Percentiles rank a stretch among this genome's conserved stretches.
Evolutionary conservation across 139 green algal genomes (phyloP).

Genomic region (Auxenochlorella pyrenoidosa): DNA sequence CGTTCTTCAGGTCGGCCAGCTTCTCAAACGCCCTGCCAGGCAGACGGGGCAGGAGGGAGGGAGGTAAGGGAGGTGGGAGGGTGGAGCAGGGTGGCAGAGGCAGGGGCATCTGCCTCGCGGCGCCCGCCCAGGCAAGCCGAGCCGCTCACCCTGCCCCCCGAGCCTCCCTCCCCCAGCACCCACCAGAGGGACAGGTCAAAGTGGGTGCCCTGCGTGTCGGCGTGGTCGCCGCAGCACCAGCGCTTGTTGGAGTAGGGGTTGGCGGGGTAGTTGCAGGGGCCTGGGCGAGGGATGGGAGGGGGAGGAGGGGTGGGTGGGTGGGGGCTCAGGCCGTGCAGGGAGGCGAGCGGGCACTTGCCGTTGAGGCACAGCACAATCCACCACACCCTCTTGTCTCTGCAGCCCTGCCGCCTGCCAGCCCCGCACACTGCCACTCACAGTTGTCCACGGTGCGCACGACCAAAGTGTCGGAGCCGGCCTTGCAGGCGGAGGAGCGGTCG

Average conservation of each 20-base stretch:
- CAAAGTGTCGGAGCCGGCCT: not conserved
- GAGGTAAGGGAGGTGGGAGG: not conserved
- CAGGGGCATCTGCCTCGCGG: too few relatives aligned
- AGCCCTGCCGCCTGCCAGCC: not conserved
- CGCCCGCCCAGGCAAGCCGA: too few relatives aligned
- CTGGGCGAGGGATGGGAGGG: not conserved
- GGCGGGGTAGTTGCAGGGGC: conserved; percentile 47
- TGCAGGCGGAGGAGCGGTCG: not conserved
- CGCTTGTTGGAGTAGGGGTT: conserved; percentile 56
- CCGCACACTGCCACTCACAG: conserved; percentile 28
- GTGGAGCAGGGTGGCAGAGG: too few relatives aligned
- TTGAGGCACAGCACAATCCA: not conserved
- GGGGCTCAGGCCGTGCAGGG: not conserved
- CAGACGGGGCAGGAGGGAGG: not conserved
- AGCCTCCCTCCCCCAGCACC: not conserved
- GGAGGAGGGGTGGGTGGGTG: too few relatives aligned
- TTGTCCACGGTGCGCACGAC: conserved; percentile 48
- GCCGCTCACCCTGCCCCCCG: too few relatives aligned
- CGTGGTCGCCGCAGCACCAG: conserved; percentile 54
- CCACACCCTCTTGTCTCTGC: not conserved
- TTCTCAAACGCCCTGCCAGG: conserved; percentile 42
- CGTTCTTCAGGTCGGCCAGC: conserved; percentile 18
- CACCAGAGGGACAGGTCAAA: conserved; percentile 48
- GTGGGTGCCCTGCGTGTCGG: conserved; percentile 26
- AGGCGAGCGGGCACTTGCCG: not conserved